phyloP scores from a whole-genome alignment of 108 stramenopile species.

The Nitzschia sp. region DNA sequence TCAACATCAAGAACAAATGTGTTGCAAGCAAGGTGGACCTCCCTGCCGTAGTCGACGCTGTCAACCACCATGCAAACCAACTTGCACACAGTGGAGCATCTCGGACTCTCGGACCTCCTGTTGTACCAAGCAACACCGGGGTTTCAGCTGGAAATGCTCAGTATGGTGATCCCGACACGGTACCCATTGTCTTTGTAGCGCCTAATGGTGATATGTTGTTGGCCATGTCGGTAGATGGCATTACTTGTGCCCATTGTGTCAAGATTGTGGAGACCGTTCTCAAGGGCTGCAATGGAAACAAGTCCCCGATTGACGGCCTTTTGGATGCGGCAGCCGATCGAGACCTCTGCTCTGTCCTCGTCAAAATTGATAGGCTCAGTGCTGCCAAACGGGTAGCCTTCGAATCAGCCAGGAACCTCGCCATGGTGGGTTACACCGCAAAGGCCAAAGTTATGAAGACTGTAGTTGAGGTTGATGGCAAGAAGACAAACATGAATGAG shows the following conservation, averaged over 20 bases:
- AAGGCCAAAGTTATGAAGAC: conserved; percentile 60
- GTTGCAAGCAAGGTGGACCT: conserved; percentile 72
- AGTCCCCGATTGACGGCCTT: conserved; percentile 83
- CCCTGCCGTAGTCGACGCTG: conserved; percentile 63
- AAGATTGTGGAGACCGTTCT: conserved; percentile 89
- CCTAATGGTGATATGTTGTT: conserved; percentile 68
- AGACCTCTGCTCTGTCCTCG: conserved; percentile 52
- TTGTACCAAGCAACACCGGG: conserved; percentile 1
- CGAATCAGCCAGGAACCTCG: conserved; percentile 75
- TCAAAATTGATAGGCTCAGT: conserved; percentile 62
- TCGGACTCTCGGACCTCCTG: conserved; percentile 4
- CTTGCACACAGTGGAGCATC: conserved; percentile 69
- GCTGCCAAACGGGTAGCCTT: conserved; percentile 74
- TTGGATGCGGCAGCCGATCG: conserved; percentile 83
- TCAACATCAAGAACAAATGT: conserved; percentile 71
- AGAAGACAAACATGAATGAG: conserved; percentile 38
- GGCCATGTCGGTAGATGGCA: conserved; percentile 80
- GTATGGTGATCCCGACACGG: conserved; percentile 73
- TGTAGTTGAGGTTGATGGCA: conserved; percentile 27
- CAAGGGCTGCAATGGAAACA: conserved; percentile 79
- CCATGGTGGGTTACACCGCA: conserved; percentile 87
- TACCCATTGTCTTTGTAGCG: conserved; percentile 71
- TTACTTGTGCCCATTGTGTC: conserved; percentile 88
- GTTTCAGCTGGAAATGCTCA: conserved; percentile 14
- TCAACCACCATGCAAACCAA: conserved; percentile 69